Evolutionary conservation across 805 yeast genomes (phyloP).

Genomic region (Teunomyces stri): DNA sequence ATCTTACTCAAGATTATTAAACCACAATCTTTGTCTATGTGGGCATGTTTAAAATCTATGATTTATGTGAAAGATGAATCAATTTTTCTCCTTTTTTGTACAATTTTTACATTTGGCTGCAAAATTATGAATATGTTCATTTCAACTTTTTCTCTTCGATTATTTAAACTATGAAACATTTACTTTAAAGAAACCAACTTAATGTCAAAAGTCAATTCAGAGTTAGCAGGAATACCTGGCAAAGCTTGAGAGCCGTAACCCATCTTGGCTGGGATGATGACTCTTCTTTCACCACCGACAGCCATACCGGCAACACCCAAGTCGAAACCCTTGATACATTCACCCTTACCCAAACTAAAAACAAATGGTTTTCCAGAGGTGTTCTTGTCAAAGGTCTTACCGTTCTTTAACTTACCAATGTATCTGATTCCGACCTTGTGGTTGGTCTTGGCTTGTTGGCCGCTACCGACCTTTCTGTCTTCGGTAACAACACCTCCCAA

Average conservation of each 20-base stretch:
- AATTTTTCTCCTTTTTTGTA: background rate
- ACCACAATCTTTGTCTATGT: too few species aligned
- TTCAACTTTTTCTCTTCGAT: background rate
- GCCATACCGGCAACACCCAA: conserved; percentile 98
- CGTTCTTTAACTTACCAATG: conserved; percentile 96
- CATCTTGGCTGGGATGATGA: conserved; percentile 90
- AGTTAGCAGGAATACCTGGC: conserved; percentile 98
- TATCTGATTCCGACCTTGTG: conserved; percentile 94
- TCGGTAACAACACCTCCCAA: conserved; percentile 93
- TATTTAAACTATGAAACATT: background rate
- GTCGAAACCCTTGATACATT: conserved; percentile 98
- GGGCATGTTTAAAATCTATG: too few species aligned
- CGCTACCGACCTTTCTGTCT: conserved; percentile 88
- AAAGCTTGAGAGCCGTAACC: conserved; percentile 93
- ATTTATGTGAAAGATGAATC: too few species aligned
- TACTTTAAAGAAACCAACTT: conserved; percentile 89
- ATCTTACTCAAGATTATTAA: too few species aligned
- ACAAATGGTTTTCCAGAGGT: conserved; percentile 94
- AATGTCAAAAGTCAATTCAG: conserved; percentile 94
- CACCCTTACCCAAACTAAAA: conserved; percentile 93
- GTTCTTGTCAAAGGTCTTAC: conserved; percentile 95
- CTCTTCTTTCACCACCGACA: conserved; percentile 98
- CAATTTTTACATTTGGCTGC: background rate
- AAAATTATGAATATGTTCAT: background rate
- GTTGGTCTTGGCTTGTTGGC: conserved; percentile 83